phyloP scores from a whole-genome alignment of 2,329 filamentous ascomycete genomes.

The Fusarium keratoplasticum region DNA sequence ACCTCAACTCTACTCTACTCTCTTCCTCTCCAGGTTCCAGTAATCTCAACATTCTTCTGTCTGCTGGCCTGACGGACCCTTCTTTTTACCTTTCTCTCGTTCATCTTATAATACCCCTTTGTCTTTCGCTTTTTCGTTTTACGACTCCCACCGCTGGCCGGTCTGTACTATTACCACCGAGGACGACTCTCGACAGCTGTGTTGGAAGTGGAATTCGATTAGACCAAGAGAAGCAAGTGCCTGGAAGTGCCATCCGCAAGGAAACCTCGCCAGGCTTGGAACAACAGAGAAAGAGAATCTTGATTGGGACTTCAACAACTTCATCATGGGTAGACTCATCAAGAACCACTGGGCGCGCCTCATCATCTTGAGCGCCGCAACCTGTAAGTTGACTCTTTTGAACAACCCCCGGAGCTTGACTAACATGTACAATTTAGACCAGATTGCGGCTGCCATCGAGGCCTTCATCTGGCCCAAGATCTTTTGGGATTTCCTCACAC shows the following conservation, averaged over 20 bases:
- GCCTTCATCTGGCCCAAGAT: constrained; percentile 99
- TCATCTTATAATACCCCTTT: not conserved
- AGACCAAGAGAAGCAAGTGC: constrained; percentile 22
- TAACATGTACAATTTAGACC: constrained; percentile 70
- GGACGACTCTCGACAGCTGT: constrained; percentile 18
- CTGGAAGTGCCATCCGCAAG: constrained; percentile 11
- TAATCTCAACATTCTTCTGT: constrained; percentile 26
- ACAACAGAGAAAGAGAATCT: constrained; percentile 11
- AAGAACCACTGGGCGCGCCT: constrained; percentile 99
- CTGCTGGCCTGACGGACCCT: constrained; percentile 34
- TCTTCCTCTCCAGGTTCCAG: constrained; percentile 9
- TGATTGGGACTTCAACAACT: constrained; percentile 24
- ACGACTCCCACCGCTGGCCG: constrained; percentile 29
- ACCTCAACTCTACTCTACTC: constrained; percentile 1
- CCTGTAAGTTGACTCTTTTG: constrained; percentile 67
- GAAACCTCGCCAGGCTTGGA: constrained; percentile 2
- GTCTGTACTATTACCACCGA: constrained; percentile 31
- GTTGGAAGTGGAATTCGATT: constrained; percentile 21
- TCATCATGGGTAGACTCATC: constrained; percentile 92
- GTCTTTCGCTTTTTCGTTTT: constrained; percentile 15
- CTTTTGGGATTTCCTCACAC: constrained; percentile 97
- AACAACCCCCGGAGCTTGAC: constrained; percentile 29
- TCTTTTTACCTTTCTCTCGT: constrained; percentile 15
- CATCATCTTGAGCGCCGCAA: constrained; percentile 86
- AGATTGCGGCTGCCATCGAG: constrained; percentile 84